These are phyloP conservation scores for Lineolata rhizophorae DNA, from an alignment of 495 filamentous ascomycete species.

Conservation along the genomic window DNA sequence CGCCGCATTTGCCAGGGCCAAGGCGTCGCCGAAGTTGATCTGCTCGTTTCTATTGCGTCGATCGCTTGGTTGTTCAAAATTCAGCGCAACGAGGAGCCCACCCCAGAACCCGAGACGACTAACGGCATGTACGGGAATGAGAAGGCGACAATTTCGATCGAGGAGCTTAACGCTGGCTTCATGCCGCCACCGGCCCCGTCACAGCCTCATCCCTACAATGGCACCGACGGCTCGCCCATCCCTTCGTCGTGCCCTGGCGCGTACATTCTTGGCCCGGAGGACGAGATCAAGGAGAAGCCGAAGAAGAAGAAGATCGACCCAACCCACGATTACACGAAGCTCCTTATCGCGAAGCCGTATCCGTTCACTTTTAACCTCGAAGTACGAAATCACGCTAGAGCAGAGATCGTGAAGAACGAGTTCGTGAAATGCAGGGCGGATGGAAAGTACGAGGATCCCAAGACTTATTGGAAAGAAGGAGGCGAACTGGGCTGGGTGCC, in stretches of 20 bases:
- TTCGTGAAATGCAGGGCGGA: constrained; percentile 7
- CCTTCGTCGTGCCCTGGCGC: too few relatives aligned
- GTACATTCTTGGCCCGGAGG: too few relatives aligned
- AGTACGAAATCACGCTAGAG: constrained; percentile 8
- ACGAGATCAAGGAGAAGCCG: constrained; percentile 10
- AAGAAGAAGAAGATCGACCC: constrained; percentile 19
- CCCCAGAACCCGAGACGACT: neutral
- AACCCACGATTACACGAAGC: constrained; percentile 14
- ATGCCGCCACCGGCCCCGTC: constrained; percentile 1
- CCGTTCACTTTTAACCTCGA: constrained; percentile 14
- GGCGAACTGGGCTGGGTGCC: too few relatives aligned
- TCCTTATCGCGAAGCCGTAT: constrained; percentile 16
- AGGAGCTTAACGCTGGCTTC: constrained; percentile 12
- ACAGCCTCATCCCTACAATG: too few relatives aligned
- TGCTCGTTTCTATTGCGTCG: constrained; percentile 34
- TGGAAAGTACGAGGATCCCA: constrained; percentile 14
- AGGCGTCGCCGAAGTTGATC: constrained; percentile 30
- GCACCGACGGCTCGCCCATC: too few relatives aligned
- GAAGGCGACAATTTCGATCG: constrained; percentile 9
- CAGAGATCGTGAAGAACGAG: constrained; percentile 6
- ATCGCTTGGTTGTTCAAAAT: constrained; percentile 37
- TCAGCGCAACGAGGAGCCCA: constrained; percentile 15
- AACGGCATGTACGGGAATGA: constrained; percentile 3
- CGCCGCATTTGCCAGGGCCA: constrained; percentile 35
- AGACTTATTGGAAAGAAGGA: too few relatives aligned